These are phyloP conservation scores for Microcyclospora pomicola DNA, from an alignment of 2,329 filamentous ascomycete genomes.

Conservation along the genomic window DNA sequence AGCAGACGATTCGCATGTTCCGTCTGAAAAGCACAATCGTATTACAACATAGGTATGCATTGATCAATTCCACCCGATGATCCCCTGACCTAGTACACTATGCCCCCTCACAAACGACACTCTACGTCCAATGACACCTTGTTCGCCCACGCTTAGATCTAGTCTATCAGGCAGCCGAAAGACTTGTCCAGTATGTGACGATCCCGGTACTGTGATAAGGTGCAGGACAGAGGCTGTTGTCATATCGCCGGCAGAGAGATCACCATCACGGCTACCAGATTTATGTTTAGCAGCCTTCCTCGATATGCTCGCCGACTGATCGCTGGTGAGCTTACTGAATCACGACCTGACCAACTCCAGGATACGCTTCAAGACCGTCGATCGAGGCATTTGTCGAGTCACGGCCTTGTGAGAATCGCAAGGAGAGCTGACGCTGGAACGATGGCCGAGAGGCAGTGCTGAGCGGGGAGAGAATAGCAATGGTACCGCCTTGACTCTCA, in stretches of 20 bases:
- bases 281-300: no score
- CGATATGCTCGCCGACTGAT: no score
- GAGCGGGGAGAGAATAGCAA: conserved; percentile 9
- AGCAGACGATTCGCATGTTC: no score
- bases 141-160: conserved; percentile 9
- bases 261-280: conserved; percentile 8
- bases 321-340: conserved; percentile 8
- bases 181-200: background rate
- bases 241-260: conserved; percentile 4
- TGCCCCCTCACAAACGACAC: conserved; percentile 7
- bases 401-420: conserved; percentile 5
- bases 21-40: no score
- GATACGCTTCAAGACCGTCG: conserved; percentile 3
- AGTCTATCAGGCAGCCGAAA: conserved; percentile 7
- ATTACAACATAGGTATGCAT: no score
- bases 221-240: conserved; percentile 4
- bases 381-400: conserved; percentile 8
- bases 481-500: conserved; percentile 9
- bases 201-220: conserved; percentile 4
- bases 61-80: conserved; percentile 14
- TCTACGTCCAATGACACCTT: conserved; percentile 12
- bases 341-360: conserved; percentile 5
- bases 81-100: conserved; percentile 6
- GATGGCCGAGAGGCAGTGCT: background rate
- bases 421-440: conserved; percentile 7